Base-by-base conservation (phyloP, 2,329 filamentous ascomycete genomes). In the Nothophoma quercina region DNA sequence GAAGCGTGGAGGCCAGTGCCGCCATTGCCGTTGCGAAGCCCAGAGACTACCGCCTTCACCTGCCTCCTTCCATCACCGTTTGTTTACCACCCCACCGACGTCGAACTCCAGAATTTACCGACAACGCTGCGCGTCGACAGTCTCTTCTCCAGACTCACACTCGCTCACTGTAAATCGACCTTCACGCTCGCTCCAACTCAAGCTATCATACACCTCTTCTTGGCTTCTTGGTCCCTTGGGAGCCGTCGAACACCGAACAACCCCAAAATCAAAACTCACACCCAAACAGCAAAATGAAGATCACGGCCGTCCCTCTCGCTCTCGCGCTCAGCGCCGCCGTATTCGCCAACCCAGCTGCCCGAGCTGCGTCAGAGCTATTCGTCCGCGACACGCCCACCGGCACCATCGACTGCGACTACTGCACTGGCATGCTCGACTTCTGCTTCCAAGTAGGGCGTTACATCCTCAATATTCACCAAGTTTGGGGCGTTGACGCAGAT, bases 381-480 rank as follows among this genome's bases (percentile, higher is more conserved):
- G 13, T 18, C 21, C 49, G 49, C 25, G 29, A 40, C 22, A 32
- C 16, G 16, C 23, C 42, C 8, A 3, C 19, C 10, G 15, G 25
- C 12, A 46, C 42, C 15, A 43, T 53, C 32, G 51, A 55, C 21
- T 55, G 51, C 35, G 32, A n/a, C 40, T 50, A 35, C 29, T 55
- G 51, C 41, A 46, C 35, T 5, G 30, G 36, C 15, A 50, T 51
- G 40, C 41, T 51, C 35, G 26, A 33, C 30, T 46, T 46, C 36
- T 55, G 52, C 36, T 45, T 51, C 46, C 6, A 46, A 32, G 46
- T 39, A 10, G 9, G 36, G 5, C 1, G 2, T 4, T 7, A 2
- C 15, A 9, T 13, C 13, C 13, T 8, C 13, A 18, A 1, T 19
- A 6, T 16, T 1, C 1, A 0, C 7, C 19, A n/a, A n/a, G 7